Evolutionary conservation across 2,329 filamentous ascomycete genomes (phyloP), one percentile per base, ranked within the genome.

Genomic region (Calonectria henricotiae): DNA sequence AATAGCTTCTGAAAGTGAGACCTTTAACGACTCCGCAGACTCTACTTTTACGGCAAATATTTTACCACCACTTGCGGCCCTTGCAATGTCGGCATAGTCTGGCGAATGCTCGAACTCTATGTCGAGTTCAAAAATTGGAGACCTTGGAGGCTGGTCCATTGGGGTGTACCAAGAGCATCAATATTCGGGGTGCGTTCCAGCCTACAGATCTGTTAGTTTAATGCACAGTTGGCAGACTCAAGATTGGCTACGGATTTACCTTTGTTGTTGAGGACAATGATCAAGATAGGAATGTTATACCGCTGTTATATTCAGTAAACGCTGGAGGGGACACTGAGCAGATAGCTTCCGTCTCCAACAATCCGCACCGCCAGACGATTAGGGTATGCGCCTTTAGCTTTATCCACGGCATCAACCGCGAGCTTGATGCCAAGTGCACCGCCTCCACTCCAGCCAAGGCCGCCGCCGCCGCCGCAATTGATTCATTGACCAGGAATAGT

Each of bases 371-470:
- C 86, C 70, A 87, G 85, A 68, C 82, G 83, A 54, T 83, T 79
- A 30, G 27, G 27, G 27, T 30, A 1, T 4, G 7, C 7, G 27
- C 27, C 27, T 30, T 30, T 30, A 2, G 27, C 4, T 7, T 30
- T 30, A 30, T 30, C 27, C 27, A 30, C 27, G 8, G 46, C 81
- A 69, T 82, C 81, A 69, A 79, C 79, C 1, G 71, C 93, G 15
- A 95, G 87, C 79, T 94, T 94, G 78, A 95, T 91, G 2, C 93
- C 93, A 2, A 95, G 81, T 0, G 92, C 91, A 62, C 84, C 93
- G 20, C 93, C 93, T 27, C 93, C 93, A 12, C 90, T 92, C 93
- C 93, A 95, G 2, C 93, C 93, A 0, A 95, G 88, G 2, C 93
- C 93, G 13, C 92, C 93, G 2, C 92, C 93, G 2, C 92, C 93